Conservation (phyloP, 2,329 filamentous ascomycete species). For the Aurifilum marmelostoma region DNA sequence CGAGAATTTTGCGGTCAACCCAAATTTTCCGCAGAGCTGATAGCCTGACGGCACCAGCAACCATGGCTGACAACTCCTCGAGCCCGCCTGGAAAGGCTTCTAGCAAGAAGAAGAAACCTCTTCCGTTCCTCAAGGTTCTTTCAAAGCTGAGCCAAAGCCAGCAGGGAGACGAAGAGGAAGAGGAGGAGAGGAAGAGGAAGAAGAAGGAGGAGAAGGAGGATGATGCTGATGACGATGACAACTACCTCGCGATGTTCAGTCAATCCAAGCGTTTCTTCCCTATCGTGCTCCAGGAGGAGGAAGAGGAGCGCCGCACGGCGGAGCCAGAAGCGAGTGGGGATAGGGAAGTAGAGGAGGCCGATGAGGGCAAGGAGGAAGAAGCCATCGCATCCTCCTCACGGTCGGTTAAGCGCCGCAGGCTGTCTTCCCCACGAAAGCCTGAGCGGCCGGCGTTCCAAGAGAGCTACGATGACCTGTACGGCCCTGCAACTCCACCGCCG, state of each 20-base stretch:
- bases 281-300: conserved; percentile 36
- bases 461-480: conserved; percentile 24
- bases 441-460: conserved; percentile 5
- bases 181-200: conserved; percentile 24
- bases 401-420: conserved; percentile 25
- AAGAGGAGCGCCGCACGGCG: conserved; percentile 15
- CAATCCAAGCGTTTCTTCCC: conserved; percentile 55
- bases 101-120: conserved; percentile 32
- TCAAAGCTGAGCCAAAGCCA: conserved; percentile 21
- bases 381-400: neutral
- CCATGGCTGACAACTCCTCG: conserved; percentile 20
- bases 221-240: conserved; percentile 32
- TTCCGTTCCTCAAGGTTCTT: conserved; percentile 34
- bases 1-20: neutral
- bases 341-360: conserved; percentile 3
- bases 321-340: conserved; percentile 21
- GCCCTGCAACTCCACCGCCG: conserved; percentile 25
- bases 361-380: conserved; percentile 29
- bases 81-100: conserved; percentile 21
- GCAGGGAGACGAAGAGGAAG: conserved; percentile 37
- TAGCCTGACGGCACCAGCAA: neutral
- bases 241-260: conserved; percentile 50
- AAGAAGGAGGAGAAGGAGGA: conserved; percentile 34
- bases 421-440: conserved; percentile 14
- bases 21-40: neutral